A percentile compares a stretch with the other conserved stretches of the same genome.
phyloP scores from a whole-genome alignment of 2,329 filamentous ascomycete genomes.

The Xylaria sp. region DNA sequence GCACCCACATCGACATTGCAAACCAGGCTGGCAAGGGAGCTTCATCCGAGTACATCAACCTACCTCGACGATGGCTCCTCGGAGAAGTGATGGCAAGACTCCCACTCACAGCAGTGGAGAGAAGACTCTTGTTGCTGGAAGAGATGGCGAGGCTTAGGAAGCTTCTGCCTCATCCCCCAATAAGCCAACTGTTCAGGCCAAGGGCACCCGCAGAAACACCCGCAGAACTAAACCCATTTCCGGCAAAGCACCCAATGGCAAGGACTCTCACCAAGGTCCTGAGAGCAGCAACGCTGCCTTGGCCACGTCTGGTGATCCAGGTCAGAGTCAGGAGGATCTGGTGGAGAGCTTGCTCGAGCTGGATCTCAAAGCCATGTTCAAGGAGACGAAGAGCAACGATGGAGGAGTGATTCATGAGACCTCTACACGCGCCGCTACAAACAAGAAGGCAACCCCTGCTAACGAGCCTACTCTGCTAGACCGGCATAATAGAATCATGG shows the following conservation, averaged over 20 bases:
- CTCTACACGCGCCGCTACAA: not conserved
- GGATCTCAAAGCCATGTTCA: not conserved
- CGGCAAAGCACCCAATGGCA: not conserved
- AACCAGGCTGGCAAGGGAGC: not conserved
- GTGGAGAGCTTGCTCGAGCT: not conserved
- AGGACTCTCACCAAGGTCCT: not conserved
- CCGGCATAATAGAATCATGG: slow-evolving; percentile 58
- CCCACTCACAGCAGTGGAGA: not conserved
- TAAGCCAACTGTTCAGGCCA: not conserved
- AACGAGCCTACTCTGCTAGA: slow-evolving; percentile 50
- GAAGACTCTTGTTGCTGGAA: not conserved
- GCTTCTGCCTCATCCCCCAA: not conserved
- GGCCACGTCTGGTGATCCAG: not conserved
- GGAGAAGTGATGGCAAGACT: not conserved
- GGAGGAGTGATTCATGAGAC: not conserved
- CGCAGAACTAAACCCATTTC: not conserved
- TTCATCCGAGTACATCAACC: not conserved
- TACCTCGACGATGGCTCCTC: slow-evolving; percentile 6
- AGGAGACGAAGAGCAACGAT: not conserved
- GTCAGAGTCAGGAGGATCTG: not conserved
- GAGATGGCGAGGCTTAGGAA: not conserved
- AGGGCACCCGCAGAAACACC: not conserved
- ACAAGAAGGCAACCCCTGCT: slow-evolving; percentile 13
- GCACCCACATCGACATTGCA: not conserved
- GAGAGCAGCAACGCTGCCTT: not conserved